Base-by-base conservation (phyloP, 2,329 filamentous ascomycete genomes). In the Ceratocystis eucalypticola region DNA sequence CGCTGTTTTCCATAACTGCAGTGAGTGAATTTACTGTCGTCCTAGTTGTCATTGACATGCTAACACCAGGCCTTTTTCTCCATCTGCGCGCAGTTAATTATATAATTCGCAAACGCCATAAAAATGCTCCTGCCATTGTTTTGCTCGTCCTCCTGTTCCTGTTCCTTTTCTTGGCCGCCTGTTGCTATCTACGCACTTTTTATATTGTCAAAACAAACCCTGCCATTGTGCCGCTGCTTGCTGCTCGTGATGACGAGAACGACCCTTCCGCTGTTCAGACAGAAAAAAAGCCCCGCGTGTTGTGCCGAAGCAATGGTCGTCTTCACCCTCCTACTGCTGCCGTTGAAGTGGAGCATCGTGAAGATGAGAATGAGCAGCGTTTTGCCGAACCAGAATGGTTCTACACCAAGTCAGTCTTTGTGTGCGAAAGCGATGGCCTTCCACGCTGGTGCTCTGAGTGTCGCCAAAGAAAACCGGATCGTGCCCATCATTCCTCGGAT, bases 401-500 rank as follows among this genome's bases (percentile, higher is more conserved):
- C 73, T 95, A 94, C 72, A 87, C 82, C 69, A 89, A 88, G 73
- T 87, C 96, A 70, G 83, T 89, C 1, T 97, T 95, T 73, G 81
- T 91, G 1, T 96, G 90, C 75, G 88, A 95, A 71, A 78, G 80
- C 12, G 88, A 94, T 71, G 94, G 94, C 0, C 80, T 87, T n/a
- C 93, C 93, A 0, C 83, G 85, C 41, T 97, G 90, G 85, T 99
- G 93, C 76, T 86, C 86, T 3, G 82, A 84, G 64, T 99, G 93
- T 74, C 83, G 83, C 66, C 89, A 88, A 70, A 96, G 89, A 84
- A 97, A 96, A 75, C 86, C 88, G 0, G 93, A 96, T 72, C 83
- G 93, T 2, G 83, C 88, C 1, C 91, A 96, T 73, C 93, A 97
- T 75, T 95, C 88, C 72, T 86, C 86, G 64, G 89, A 96, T 73